Percentiles rank a stretch among this genome's conserved stretches.
phyloP scores from a whole-genome alignment of 139 green algal genomes.

The Chlorella sp. region DNA sequence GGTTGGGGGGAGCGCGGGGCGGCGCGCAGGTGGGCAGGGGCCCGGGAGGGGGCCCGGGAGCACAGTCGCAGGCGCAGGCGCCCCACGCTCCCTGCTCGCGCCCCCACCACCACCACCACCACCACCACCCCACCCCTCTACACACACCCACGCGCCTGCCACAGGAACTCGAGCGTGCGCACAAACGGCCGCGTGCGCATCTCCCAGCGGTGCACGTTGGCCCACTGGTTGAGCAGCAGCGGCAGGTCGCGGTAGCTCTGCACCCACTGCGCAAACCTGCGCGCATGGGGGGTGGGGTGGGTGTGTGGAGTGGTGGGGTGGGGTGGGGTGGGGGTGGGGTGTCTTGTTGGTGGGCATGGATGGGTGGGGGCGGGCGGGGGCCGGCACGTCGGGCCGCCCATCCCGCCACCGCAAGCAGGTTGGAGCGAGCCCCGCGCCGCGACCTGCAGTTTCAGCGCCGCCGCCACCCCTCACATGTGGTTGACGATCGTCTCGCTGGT shows the following conservation, averaged over 20 bases:
- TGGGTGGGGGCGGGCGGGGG: no score
- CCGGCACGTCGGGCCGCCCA: no score
- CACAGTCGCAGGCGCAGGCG: background rate
- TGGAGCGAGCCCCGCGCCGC: no score
- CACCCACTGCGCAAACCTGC: constrained; percentile 84
- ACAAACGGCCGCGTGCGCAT: constrained; percentile 98
- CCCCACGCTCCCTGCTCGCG: background rate
- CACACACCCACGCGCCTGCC: constrained; percentile 68
- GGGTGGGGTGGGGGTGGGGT: no score
- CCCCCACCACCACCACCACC: background rate
- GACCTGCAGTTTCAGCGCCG: no score
- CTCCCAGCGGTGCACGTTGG: constrained; percentile 99
- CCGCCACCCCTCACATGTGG: constrained; percentile 96
- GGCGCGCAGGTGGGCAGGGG: no score
- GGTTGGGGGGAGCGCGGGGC: no score
- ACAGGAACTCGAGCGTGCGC: constrained; percentile 98
- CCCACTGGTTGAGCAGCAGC: constrained; percentile 98
- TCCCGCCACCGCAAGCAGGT: no score
- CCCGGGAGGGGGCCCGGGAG: no score
- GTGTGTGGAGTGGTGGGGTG: no score
- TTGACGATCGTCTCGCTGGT: constrained; percentile 99
- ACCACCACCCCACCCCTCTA: background rate
- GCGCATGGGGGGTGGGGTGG: no score
- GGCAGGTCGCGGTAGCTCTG: constrained; percentile 95
- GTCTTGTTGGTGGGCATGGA: no score